Evolutionary conservation across 2,329 filamentous ascomycete genomes (phyloP).

Genomic region (Coniochaeta prunicola): DNA sequence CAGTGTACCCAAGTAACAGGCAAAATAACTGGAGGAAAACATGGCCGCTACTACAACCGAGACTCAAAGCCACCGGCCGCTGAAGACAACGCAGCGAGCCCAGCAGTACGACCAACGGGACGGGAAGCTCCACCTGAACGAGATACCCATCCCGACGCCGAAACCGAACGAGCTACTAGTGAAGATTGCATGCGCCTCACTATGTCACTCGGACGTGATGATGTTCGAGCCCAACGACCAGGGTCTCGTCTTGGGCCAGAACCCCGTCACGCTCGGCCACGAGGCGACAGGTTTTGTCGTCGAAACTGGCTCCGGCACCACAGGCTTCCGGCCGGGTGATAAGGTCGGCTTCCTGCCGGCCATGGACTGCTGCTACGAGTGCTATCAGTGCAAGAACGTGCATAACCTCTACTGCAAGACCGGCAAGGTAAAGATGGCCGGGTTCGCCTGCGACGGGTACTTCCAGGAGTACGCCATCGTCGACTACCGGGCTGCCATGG

Average conservation of each 20-base stretch:
- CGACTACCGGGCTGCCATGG: constrained; percentile 16
- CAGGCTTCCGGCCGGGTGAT: constrained; percentile 51
- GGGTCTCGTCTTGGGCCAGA: background rate
- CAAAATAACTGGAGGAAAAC: no score
- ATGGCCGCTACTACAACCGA: background rate
- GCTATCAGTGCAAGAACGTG: constrained; percentile 12
- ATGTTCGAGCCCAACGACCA: constrained; percentile 2
- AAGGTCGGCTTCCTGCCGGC: constrained; percentile 32
- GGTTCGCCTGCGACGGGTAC: constrained; percentile 16
- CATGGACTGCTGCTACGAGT: constrained; percentile 15
- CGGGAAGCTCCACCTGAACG: background rate
- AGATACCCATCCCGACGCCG: background rate
- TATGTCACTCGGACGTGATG: constrained; percentile 2
- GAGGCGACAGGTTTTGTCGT: constrained; percentile 58
- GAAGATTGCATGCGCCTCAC: background rate
- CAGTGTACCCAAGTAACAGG: no score
- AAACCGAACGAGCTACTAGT: background rate
- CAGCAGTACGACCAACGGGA: background rate
- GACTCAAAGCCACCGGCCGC: background rate
- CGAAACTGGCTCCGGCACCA: constrained; percentile 48
- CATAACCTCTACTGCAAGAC: constrained; percentile 16
- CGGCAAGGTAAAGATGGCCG: constrained; percentile 14
- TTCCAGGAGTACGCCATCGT: constrained; percentile 19
- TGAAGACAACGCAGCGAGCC: background rate
- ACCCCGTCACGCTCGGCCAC: constrained; percentile 37